Evolutionary conservation across 2,329 filamentous ascomycete genomes (phyloP), one percentile per base, ranked within the genome.

Genomic region (Aspergillus phoenicis): DNA sequence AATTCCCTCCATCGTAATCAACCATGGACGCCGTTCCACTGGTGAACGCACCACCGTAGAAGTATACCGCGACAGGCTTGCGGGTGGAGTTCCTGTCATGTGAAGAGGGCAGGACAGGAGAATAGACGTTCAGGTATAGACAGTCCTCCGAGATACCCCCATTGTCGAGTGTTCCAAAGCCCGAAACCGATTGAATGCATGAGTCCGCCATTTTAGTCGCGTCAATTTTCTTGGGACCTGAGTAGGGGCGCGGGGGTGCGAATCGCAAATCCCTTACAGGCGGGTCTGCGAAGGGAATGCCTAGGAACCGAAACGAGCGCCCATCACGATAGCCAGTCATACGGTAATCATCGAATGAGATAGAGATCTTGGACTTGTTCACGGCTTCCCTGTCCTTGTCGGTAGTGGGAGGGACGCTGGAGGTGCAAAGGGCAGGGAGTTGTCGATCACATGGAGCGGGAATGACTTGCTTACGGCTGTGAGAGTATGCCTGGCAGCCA

Each of bases 211-310:
- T 38, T 5, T 58, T 66, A 1, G 70, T 69, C 1, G 74, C 75
- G 58, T 78, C 70, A 51, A 77, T 70, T 4, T 53, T 64, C 33
- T 66, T 70, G 11, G 60, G 60, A 5, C 68, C 69, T 3, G 67
- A 66, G 45, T 71, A 71, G 5, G 67, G 61, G 33, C 68, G 70
- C 1, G 78, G 73, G 3, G 73, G 75, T 1, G 75, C 73, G 55
- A 83, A 82, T 2, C 81, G 76, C 30, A 75, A 68, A 11, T 81
- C 72, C 0, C 77, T 77, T 1, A 73, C 75, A 2, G 82, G 81
- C 3, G 81, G 77, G 3, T 79, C 66, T 1, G 79, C 81, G 54
- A 82, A 84, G 0, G 82, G 81, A 2, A 84, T 74, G 0, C 81
- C 80, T 0, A 79, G 69, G 65, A 83, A 84, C 2, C 67, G 68